phyloP scores from a whole-genome alignment of 176 grass and related monocot genomes.

The Zoysia pacifica region DNA sequence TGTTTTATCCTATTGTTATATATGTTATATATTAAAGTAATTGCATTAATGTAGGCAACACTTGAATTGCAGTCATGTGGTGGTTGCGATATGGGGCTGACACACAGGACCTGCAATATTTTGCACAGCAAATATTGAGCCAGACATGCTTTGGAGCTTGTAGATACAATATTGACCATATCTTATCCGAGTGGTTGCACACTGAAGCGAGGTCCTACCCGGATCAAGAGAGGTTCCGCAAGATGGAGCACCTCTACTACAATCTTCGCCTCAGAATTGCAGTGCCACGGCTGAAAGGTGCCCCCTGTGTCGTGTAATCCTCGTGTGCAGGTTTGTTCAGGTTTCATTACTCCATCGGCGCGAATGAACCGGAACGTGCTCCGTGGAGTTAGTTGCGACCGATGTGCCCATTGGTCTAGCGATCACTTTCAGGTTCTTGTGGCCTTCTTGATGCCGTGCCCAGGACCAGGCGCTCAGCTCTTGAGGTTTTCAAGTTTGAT shows the following conservation, averaged over 20 bases:
- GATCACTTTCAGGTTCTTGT: too few relatives aligned
- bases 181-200: conserved; percentile 72
- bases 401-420: not conserved
- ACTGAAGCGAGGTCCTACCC: conserved; percentile 26
- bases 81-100: conserved; percentile 55
- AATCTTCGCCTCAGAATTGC: conserved; percentile 38
- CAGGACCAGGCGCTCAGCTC: not conserved
- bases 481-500: not conserved
- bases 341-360: not conserved
- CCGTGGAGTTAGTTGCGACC: not conserved
- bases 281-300: not conserved
- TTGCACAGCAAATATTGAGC: conserved; percentile 55
- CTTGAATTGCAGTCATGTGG: conserved; percentile 58
- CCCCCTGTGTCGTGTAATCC: too few relatives aligned
- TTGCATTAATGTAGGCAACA: not conserved
- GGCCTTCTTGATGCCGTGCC: too few relatives aligned
- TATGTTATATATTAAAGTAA: not conserved
- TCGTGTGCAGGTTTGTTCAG: not conserved
- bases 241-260: conserved; percentile 66
- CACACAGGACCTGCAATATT: conserved; percentile 43
- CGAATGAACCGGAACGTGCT: not conserved
- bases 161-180: conserved; percentile 56
- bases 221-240: conserved; percentile 51
- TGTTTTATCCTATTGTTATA: not conserved
- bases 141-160: conserved; percentile 65